Conservation (phyloP, 2,329 filamentous ascomycete genomes). For the Pseudocercospora fuligena region DNA sequence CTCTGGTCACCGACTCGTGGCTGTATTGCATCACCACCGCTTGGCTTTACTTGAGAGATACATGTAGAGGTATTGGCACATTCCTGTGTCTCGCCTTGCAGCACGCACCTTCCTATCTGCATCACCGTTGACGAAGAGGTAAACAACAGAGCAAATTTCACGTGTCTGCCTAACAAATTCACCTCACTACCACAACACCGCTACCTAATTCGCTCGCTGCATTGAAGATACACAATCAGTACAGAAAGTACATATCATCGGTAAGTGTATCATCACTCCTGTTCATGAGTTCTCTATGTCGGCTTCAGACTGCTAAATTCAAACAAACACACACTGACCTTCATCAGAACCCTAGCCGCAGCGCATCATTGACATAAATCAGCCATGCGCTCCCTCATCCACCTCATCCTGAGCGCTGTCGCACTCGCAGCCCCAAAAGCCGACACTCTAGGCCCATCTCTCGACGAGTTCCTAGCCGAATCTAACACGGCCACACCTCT, state of each 20-base stretch:
- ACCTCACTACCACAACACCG: neutral
- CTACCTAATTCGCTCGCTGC: neutral
- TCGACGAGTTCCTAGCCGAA: conserved; percentile 16
- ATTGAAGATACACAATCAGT: neutral
- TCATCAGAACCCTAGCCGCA: neutral
- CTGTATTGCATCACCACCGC: neutral
- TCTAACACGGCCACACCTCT: neutral
- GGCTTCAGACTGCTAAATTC: neutral
- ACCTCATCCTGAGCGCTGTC: neutral
- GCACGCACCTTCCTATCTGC: conserved; percentile 10
- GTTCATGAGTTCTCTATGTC: no score
- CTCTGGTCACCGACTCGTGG: neutral
- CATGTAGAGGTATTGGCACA: conserved; percentile 3
- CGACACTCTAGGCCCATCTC: conserved; percentile 7
- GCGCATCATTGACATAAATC: neutral
- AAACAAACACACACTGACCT: neutral
- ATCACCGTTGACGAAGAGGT: neutral
- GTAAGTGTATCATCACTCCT: neutral
- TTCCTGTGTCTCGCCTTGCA: conserved; percentile 18
- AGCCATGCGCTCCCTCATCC: conserved; percentile 5
- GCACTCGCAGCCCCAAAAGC: conserved; percentile 1
- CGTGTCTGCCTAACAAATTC: neutral
- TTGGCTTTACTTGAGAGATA: neutral
- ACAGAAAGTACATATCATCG: neutral
- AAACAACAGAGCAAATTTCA: neutral